Percentiles rank a stretch among this genome's conserved stretches.
Evolutionary conservation across 2,329 filamentous ascomycete genomes (phyloP).

Genomic region (Penicillium thymicola): DNA sequence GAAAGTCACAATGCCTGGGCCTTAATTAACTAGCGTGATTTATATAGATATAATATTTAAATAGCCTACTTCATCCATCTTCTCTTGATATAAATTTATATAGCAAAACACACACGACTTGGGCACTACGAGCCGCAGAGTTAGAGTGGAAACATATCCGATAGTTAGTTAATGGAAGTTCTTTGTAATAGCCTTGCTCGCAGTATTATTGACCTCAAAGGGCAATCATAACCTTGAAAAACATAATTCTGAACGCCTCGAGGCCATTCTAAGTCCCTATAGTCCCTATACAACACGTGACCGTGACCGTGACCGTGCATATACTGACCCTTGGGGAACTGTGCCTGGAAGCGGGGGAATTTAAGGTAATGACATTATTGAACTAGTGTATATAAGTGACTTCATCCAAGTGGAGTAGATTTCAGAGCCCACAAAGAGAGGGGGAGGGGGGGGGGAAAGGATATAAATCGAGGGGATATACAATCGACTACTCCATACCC

Average conservation of each 20-base stretch:
- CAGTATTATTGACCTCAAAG: not conserved
- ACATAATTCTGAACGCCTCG: not conserved
- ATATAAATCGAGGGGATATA: not conserved
- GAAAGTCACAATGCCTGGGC: too few species aligned
- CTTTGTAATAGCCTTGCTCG: not conserved
- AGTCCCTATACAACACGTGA: not conserved
- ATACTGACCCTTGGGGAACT: not conserved
- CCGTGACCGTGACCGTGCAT: not conserved
- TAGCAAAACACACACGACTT: too few species aligned
- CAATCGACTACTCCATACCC: not conserved
- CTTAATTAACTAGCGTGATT: too few species aligned
- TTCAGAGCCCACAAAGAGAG: not conserved
- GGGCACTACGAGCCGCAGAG: not conserved
- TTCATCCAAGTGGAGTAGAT: conserved; percentile 1
- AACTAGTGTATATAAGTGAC: not conserved
- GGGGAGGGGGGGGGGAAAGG: not conserved
- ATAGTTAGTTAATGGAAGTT: not conserved
- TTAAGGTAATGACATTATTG: not conserved
- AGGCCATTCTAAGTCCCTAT: not conserved
- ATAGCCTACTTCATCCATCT: too few species aligned
- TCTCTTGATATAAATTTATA: too few species aligned
- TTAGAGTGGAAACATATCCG: not conserved
- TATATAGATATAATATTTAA: too few species aligned
- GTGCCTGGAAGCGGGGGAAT: not conserved
- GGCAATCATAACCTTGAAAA: not conserved